Conservation (phyloP, 2,329 filamentous ascomycete genomes). For the Huntiella abstrusa region DNA sequence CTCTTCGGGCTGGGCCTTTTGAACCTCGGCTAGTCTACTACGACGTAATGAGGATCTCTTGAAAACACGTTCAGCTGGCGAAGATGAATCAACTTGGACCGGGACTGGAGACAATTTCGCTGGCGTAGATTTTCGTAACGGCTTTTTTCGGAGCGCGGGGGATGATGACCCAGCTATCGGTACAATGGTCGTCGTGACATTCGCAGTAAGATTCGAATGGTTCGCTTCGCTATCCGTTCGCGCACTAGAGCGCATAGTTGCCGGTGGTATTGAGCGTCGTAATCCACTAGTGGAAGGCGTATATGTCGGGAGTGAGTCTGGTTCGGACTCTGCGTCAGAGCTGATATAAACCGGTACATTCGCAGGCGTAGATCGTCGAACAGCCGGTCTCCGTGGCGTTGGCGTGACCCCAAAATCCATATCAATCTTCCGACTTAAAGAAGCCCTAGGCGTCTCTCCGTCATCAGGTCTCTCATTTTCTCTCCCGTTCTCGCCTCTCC, state of each 20-base stretch:
- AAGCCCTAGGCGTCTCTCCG: too few species aligned
- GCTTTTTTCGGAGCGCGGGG: background rate
- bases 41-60: background rate
- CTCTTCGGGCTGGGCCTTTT: slow-evolving; percentile 1
- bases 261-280: background rate
- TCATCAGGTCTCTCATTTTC: too few species aligned
- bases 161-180: slow-evolving; percentile 8
- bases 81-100: background rate
- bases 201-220: background rate
- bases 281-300: background rate
- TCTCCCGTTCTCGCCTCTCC: too few species aligned
- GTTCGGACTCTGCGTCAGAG: too few species aligned
- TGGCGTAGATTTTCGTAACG: slow-evolving; percentile 2
- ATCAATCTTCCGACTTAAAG: too few species aligned
- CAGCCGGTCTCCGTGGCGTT: too few species aligned
- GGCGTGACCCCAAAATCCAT: too few species aligned
- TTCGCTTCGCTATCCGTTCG: slow-evolving; percentile 5
- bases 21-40: background rate
- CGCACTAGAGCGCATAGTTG: slow-evolving; percentile 3
- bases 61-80: background rate
- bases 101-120: background rate
- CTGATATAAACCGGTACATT: too few species aligned
- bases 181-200: slow-evolving; percentile 7
- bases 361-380: too few species aligned
- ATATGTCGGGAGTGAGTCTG: too few species aligned